Conservation (phyloP, 2,329 filamentous ascomycete species). For the Sclerotinia subarctica region DNA sequence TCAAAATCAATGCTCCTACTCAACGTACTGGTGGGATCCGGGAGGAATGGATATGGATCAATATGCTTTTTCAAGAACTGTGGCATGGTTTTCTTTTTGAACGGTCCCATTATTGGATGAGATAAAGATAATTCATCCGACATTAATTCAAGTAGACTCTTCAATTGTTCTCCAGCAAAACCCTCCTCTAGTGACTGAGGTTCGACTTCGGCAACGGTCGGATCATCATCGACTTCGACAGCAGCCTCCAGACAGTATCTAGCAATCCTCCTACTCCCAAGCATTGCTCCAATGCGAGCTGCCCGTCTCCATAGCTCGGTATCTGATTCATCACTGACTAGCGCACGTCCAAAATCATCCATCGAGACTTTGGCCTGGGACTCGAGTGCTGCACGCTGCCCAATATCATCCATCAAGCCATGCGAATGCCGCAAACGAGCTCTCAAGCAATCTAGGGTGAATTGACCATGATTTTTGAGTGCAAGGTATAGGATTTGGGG, state of each 20-base stretch:
- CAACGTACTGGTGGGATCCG: conserved; percentile 45
- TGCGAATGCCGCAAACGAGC: conserved; percentile 46
- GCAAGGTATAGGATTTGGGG: conserved; percentile 89
- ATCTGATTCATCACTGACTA: conserved; percentile 65
- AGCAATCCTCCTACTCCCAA: conserved; percentile 55
- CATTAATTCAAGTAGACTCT: conserved; percentile 51
- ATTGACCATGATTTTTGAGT: conserved; percentile 94
- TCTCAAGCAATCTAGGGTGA: conserved; percentile 72
- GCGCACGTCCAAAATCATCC: conserved; percentile 54
- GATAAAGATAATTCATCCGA: conserved; percentile 55
- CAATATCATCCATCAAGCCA: conserved; percentile 34
- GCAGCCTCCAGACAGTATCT: conserved; percentile 64
- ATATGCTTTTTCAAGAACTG: conserved; percentile 51
- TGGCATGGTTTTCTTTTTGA: conserved; percentile 51
- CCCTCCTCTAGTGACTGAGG: conserved; percentile 62
- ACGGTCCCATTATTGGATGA: conserved; percentile 60
- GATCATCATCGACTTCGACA: conserved; percentile 65
- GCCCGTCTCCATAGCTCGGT: conserved; percentile 62
- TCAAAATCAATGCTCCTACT: neutral
- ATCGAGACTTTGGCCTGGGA: conserved; percentile 45
- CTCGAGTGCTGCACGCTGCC: conserved; percentile 40
- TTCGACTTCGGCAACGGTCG: conserved; percentile 58
- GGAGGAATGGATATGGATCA: conserved; percentile 61
- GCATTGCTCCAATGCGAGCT: conserved; percentile 55
- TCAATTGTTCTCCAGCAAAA: conserved; percentile 61